These are phyloP conservation scores for Aquilaria malaccensis DNA, from an alignment of 345 rosid genomes.

Conservation along the genomic window DNA sequence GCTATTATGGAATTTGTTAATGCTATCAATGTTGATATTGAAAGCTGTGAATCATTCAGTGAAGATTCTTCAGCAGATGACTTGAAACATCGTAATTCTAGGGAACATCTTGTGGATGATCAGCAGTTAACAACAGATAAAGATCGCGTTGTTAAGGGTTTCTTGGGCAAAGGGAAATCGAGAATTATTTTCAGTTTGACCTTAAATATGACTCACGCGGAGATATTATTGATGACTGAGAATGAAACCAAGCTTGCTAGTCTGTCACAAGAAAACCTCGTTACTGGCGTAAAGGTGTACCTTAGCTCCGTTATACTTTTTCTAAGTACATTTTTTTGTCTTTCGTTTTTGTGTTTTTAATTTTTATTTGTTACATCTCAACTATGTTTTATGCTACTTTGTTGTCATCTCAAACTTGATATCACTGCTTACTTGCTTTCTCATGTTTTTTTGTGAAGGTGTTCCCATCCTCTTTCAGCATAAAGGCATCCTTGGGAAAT, in stretches of 20 bases:
- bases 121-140: conserved; percentile 18
- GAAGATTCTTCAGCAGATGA: conserved; percentile 47
- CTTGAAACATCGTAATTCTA: conserved; percentile 30
- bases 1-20: conserved; percentile 87
- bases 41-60: conserved; percentile 43
- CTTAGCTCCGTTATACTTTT: conserved; percentile 4
- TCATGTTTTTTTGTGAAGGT: conserved; percentile 37
- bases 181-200: conserved; percentile 69
- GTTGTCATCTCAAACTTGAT: conserved; percentile 1
- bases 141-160: conserved; percentile 75
- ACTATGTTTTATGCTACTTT: conserved; percentile 4
- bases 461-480: conserved; percentile 93
- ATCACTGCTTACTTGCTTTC: conserved; percentile 13
- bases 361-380: conserved; percentile 1
- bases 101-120: conserved; percentile 37
- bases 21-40: conserved; percentile 62
- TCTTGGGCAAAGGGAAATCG: conserved; percentile 92
- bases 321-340: neutral
- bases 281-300: conserved; percentile 79
- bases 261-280: conserved; percentile 82
- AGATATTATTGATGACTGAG: conserved; percentile 88
- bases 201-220: conserved; percentile 86
- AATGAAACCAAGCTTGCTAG: conserved; percentile 82
- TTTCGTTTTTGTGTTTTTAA: neutral
- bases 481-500: conserved; percentile 87